Base-by-base conservation (phyloP, 768 basidiomycete species). In the Thelephora ganbajun region DNA sequence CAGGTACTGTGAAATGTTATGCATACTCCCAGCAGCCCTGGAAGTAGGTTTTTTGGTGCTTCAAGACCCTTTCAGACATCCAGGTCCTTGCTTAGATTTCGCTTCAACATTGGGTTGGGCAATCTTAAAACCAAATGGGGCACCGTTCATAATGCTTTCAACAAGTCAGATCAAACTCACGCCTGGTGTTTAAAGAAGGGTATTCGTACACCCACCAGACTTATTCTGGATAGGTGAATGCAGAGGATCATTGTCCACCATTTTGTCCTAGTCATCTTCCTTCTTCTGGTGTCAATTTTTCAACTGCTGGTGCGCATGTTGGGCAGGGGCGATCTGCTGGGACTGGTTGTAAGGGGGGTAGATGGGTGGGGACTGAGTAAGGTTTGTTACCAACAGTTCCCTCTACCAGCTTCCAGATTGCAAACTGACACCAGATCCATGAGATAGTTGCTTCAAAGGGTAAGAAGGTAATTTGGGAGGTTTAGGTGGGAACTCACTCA, bases 41-140 rank as follows among this genome's bases (percentile, higher is more conserved):
- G 39, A 16, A 4, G 6, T 41, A 46, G 61, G 57, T 18, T 56
- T 53, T 35, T 68, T 68, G 18, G 61, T 45, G 56, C 83, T 87
- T 61, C 86, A 84, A 13, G 84, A 86, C 22, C 85, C 85, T 51
- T 81, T 70, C 33, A 85, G 85, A 51, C 85, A 76, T 53, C 85
- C 85, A 20, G 84, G 84, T 39, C 79, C 77, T 46, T 85, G 76
- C 63, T 85, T 30, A 30, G 26, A 9, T 30, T 30, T 9, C 26
- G 26, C 9, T 30, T 30, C 26, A 30, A 30, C 26, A 30, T 30
- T 55, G 33, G 51, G 30, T 45, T 33, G 20, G 44, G 44, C 16
- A 23, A 6, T 33, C 20, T 22, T 50, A 48, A 48, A 42, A 48
- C 48, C 39, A 55, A 47, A 44, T 48, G 48, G 39, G 42, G 5